Base-by-base conservation (phyloP, 345 rosid species). In the Garcia nutans region DNA sequence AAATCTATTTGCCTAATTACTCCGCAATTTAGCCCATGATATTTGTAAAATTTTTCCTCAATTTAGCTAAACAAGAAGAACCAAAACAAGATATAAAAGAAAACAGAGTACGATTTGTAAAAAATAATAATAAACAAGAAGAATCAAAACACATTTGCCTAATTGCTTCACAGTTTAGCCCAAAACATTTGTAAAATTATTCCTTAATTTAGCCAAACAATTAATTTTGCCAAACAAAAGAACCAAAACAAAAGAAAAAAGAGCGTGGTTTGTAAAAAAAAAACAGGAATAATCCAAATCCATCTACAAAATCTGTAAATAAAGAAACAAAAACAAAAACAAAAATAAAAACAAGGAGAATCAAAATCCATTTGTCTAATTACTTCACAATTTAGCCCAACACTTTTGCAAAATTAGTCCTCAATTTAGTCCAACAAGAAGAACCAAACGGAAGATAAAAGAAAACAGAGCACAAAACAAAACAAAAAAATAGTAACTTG, bases 301-400 rank as follows among this genome's bases (percentile, higher is more conserved):
- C 31, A 81, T 67, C 63, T 71, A 33, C 67, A 94, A 61, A 83
- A 89, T 80, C 98, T 96, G 87, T 52, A 79, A 33, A 80, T 10
- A 70, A 65, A 33, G 3, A 70, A 55, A 1, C 31, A 28, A 2
- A 28, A 28, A 28, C n/a, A n/a, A n/a, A n/a, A n/a, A n/a, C n/a
- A n/a, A n/a, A n/a, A n/a, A n/a, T n/a, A n/a, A n/a, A 19, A 71
- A 47, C 59, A 47, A n/a, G 8, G n/a, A 49, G 20, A 41, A 56
- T 28, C 31, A 37, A 47, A 59, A 17, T 23, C 74, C 72, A 62
- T 70, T 64, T 70, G 11, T 17, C 72, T 24, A 65, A 81, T 10
- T 9, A 52, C 28, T 22, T 64, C 65, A 20, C 56, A 47, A 82
- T 52, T 47, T 16, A 45, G 17, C 19, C n/a, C 47, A 59, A 47